Evolutionary conservation across 345 rosid species (phyloP), one percentile per base, ranked within the genome.

Genomic region (Isatis tinctoria): DNA sequence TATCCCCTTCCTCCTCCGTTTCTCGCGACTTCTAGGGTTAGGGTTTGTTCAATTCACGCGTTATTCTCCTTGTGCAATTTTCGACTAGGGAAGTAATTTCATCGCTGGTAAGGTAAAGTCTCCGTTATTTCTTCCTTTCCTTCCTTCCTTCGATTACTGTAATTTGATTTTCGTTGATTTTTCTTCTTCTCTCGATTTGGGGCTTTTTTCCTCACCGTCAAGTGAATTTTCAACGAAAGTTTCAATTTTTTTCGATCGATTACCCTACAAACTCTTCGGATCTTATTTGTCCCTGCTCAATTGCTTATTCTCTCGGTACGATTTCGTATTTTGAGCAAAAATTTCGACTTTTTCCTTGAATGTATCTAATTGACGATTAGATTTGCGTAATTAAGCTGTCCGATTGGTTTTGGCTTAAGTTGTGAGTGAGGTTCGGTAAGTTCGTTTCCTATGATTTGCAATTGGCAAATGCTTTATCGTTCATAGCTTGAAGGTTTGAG

Each of bases 11-110:
- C 27, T 43, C 49, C 12, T 48, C 35, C 43, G 59, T 37, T 53
- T 68, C 40, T 63, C 44, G 70, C 79, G 54, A 54, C 74, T 69
- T 52, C 54, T 45, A 62, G 60, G 60, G 66, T 70, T 63, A 70
- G 72, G 75, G 72, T 70, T 76, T 47, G 45, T 70, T 56, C 1
- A 76, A 13, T 54, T 70, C 57, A 63, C 70, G 71, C 67, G 8
- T 52, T 61, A 39, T 66, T 56, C 67, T 27, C 68, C 70, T 47
- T 13, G 60, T 60, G 8, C 69, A 64, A 57, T 57, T 56, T 53
- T 54, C 20, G 13, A 6, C 54, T 11, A 22, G 45, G 37, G 5
- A 59, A 61, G 71, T 28, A 1, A 17, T 33, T 69, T 56, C 69
- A 13, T 76, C 30, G 5, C 36, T 59, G 47, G 24, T 59, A 17